phyloP scores from a whole-genome alignment of 768 basidiomycete genomes.

The Rhodotorula taiwanensis region DNA sequence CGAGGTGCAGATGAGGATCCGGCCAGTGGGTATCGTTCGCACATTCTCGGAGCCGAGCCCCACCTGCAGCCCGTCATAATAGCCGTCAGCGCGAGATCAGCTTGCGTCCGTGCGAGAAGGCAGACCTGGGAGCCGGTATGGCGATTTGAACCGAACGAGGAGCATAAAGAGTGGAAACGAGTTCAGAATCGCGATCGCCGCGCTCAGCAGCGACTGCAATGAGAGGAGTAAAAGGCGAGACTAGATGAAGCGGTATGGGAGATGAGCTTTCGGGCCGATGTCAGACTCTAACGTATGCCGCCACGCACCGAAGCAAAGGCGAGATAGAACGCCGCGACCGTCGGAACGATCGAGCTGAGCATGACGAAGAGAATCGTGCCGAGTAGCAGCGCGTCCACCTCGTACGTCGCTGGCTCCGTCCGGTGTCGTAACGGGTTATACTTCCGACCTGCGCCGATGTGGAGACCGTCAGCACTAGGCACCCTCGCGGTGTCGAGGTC shows the following conservation, averaged over 20 bases:
- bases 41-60: neutral
- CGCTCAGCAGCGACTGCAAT: conserved; percentile 59
- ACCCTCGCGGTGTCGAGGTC: neutral
- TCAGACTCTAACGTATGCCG: too few species aligned
- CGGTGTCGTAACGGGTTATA: conserved; percentile 78
- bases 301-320: conserved; percentile 64
- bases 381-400: conserved; percentile 87
- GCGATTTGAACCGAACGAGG: conserved; percentile 75
- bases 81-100: too few species aligned
- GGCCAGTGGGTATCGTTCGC: neutral
- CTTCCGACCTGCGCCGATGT: conserved; percentile 60
- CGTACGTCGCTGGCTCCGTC: conserved; percentile 84
- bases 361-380: conserved; percentile 84
- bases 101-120: neutral
- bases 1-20: neutral
- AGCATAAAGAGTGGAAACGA: conserved; percentile 87
- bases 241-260: conserved; percentile 42
- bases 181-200: conserved; percentile 70
- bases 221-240: conserved; percentile 55
- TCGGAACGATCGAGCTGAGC: conserved; percentile 72
- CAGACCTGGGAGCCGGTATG: conserved; percentile 69
- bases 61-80: neutral
- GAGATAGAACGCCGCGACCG: conserved; percentile 74
- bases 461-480: neutral
- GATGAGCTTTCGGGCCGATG: neutral